Evolutionary conservation across 495 filamentous ascomycete genomes (phyloP), one percentile per base, ranked within the genome.

Genomic region (Xylaria curta): DNA sequence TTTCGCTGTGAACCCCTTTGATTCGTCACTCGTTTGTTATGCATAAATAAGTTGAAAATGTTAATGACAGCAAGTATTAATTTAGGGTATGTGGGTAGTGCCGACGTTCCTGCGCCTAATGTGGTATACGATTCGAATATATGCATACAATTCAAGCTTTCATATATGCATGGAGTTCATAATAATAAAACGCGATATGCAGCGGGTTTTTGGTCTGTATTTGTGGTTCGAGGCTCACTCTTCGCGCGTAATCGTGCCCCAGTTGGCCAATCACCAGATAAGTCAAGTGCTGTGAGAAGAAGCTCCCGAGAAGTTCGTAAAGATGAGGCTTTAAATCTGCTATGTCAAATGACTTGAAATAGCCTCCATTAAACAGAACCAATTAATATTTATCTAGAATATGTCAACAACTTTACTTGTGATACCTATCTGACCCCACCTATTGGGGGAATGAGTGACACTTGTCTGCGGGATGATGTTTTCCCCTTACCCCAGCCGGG

Each of bases 391-490:
- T 26, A 53, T 53, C 15, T 56, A 56, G 31, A 42, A 12, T 42
- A 3, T 42, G 12, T 42, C 12, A 42, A 10, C 12, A 42, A 12
- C 38, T 42, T 3, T 13, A 17, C 53, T 5, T 5, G 28, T 1
- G 4, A 17, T 7, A 17, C 26, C 10, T 54, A 9, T 8, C 10
- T 51, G n/a, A 8, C 53, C 53, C 36, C 31, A 12, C 33, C 8
- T n/a, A 38, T 21, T 38, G 36, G 36, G 8, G 24, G 28, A 24
- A 19, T 63, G 60, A 21, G 60, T 38, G 21, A 28, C 31, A 10
- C 58, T 24, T 9, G 31, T 56, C 19, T 63, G 38, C 33, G 24
- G 33, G 38, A 63, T 63, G 60, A 26, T 44, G 60, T 42, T 63
- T 24, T 44, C 38, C 60, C 21, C 60, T 40, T 40, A 31, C 26